Percentiles rank a stretch among this genome's conserved stretches.
phyloP scores from a whole-genome alignment of 371 early-diverging fungal species.

The Nematocida sp. region DNA sequence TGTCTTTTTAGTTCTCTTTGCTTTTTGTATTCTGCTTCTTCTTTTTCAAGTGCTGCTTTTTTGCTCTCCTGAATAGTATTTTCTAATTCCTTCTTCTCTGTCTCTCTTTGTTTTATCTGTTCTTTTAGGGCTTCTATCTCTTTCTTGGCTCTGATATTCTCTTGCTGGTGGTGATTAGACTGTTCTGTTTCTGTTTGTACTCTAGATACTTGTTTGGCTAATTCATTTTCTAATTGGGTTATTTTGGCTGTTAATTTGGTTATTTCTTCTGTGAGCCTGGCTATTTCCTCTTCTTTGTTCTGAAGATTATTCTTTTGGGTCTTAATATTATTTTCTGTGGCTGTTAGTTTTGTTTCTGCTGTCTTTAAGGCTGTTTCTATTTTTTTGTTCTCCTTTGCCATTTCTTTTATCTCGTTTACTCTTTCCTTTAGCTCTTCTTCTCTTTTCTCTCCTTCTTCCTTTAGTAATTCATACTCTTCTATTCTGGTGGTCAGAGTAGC shows the following conservation, averaged over 20 bases:
- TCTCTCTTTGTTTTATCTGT: conserved; percentile 3
- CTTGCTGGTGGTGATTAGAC: neutral
- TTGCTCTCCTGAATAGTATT: neutral
- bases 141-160: neutral
- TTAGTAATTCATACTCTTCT: neutral
- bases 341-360: neutral
- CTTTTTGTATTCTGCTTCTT: conserved; percentile 25
- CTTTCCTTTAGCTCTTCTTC: conserved; percentile 10
- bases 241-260: neutral
- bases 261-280: neutral
- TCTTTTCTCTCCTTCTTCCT: conserved; percentile 4
- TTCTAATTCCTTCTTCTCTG: conserved; percentile 7
- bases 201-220: neutral
- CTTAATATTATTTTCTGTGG: neutral
- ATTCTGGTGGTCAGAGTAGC: neutral
- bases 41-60: neutral
- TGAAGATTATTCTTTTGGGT: neutral
- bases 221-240: neutral
- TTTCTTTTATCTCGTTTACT: conserved; percentile 11
- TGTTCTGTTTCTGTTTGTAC: neutral
- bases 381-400: conserved; percentile 6
- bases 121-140: neutral
- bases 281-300: neutral
- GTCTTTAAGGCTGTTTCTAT: neutral
- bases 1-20: conserved; percentile 36